Conservation (phyloP, 148 eudicot species). For the Dianthus caryophyllus region DNA sequence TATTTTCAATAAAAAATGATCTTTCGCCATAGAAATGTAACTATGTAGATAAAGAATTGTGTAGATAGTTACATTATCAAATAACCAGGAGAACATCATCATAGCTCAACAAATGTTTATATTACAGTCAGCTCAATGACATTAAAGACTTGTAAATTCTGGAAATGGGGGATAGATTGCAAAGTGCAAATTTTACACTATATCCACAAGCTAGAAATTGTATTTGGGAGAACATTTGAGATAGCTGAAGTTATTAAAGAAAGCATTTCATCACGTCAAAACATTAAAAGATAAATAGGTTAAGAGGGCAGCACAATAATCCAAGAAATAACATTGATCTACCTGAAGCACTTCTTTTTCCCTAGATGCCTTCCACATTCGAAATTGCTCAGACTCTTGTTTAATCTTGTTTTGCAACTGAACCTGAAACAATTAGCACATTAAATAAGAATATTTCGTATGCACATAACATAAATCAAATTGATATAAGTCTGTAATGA, state of each 20-base stretch:
- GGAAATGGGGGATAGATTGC: no score
- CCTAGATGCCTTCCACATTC: slow-evolving; percentile 86
- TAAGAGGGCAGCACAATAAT: neutral
- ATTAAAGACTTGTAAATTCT: no score
- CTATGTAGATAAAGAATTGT: no score
- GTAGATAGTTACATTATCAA: no score
- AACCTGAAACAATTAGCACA: slow-evolving; percentile 41
- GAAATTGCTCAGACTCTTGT: slow-evolving; percentile 97
- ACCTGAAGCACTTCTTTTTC: slow-evolving; percentile 99
- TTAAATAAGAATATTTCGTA: neutral
- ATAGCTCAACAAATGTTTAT: no score
- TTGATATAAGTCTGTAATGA: slow-evolving; percentile 1
- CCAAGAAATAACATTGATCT: neutral
- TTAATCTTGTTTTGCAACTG: slow-evolving; percentile 94
- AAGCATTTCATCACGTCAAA: neutral
- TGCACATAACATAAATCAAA: neutral
- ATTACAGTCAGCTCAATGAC: no score
- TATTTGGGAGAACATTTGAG: no score
- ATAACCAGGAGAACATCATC: no score
- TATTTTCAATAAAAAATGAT: neutral
- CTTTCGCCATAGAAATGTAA: no score
- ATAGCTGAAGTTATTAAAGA: neutral
- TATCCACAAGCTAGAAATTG: no score
- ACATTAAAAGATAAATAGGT: neutral
- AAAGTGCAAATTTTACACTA: no score